Conservation (phyloP, 108 stramenopile species). For the Parmales sp. region DNA sequence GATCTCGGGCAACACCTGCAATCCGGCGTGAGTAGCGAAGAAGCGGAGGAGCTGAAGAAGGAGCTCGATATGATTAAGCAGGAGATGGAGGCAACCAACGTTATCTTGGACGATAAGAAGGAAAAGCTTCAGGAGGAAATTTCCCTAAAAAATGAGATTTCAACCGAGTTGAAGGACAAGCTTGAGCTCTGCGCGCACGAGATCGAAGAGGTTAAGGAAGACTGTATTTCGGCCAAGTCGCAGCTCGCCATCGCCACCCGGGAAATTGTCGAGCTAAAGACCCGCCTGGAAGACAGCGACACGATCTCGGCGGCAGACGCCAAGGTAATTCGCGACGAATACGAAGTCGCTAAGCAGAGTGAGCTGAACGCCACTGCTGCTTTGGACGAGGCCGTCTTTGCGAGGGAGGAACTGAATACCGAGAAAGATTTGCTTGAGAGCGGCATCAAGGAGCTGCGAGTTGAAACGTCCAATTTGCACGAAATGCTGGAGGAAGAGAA, state of each 20-base stretch:
- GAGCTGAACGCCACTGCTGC: background rate
- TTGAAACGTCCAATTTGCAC: background rate
- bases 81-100: background rate
- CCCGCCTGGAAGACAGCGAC: background rate
- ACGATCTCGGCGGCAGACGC: background rate
- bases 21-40: background rate
- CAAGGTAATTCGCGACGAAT: background rate
- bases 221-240: background rate
- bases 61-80: background rate
- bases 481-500: background rate
- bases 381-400: background rate
- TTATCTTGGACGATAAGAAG: background rate
- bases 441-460: background rate
- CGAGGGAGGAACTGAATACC: background rate
- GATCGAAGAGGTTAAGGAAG: background rate
- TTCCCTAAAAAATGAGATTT: background rate
- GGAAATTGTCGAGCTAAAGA: background rate
- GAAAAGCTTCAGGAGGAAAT: background rate
- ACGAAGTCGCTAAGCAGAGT: background rate
- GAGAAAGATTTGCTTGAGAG: background rate
- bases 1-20: background rate
- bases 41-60: background rate
- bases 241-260: background rate
- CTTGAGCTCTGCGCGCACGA: background rate
- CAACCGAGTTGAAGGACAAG: background rate